Conservation (phyloP, 2,329 filamentous ascomycete genomes). For the Cladosporium sp. region DNA sequence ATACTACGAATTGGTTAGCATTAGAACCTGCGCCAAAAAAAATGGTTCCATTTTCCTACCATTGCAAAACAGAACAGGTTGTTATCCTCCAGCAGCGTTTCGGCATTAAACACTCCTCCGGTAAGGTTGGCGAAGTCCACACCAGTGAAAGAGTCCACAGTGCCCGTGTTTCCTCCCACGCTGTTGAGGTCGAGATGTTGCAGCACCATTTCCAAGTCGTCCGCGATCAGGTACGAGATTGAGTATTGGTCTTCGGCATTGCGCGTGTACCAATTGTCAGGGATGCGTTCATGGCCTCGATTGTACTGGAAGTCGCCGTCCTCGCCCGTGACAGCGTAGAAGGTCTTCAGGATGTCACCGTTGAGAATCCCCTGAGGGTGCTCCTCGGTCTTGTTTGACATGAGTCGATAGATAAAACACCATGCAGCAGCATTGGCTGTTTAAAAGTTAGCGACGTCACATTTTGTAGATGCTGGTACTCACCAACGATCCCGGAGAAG, state of each 20-base stretch:
- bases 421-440: constrained; percentile 25
- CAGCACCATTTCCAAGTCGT: constrained; percentile 18
- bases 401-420: constrained; percentile 41
- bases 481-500: constrained; percentile 29
- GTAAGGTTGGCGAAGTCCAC: constrained; percentile 39
- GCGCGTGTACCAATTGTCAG: constrained; percentile 41
- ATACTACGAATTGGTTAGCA: neutral
- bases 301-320: constrained; percentile 30
- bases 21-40: no score
- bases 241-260: constrained; percentile 36
- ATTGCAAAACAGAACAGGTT: constrained; percentile 47
- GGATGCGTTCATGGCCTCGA: constrained; percentile 43
- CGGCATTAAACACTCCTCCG: constrained; percentile 13
- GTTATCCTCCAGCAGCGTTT: constrained; percentile 39
- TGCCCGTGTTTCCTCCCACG: constrained; percentile 41
- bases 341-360: constrained; percentile 41
- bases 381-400: constrained; percentile 43
- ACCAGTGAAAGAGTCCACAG: constrained; percentile 36
- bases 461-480: constrained; percentile 21
- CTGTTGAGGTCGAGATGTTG: constrained; percentile 33
- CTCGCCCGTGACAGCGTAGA: constrained; percentile 40
- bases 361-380: constrained; percentile 40
- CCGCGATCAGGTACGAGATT: constrained; percentile 29
- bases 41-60: neutral
- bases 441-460: neutral